These are phyloP conservation scores for Auriscalpium vulgare DNA, from an alignment of 768 basidiomycete genomes.

Conservation along the genomic window DNA sequence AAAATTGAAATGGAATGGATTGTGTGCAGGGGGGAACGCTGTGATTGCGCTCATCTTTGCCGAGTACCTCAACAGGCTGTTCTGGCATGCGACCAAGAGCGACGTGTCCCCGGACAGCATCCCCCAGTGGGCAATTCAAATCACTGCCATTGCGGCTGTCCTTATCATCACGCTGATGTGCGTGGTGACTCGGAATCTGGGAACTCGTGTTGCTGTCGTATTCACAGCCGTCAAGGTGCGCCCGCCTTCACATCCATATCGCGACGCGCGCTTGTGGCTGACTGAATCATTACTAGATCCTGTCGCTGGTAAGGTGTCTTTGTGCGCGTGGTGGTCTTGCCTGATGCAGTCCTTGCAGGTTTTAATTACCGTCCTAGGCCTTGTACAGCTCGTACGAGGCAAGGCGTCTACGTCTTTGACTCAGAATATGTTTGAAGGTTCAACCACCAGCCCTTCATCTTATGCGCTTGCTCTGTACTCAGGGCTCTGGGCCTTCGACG, in stretches of 20 bases:
- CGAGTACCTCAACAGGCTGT: slow-evolving; percentile 87
- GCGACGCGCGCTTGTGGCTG: too few relatives aligned
- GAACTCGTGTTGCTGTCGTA: slow-evolving; percentile 76
- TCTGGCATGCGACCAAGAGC: slow-evolving; percentile 67
- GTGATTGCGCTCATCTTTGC: slow-evolving; percentile 86
- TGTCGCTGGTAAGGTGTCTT: slow-evolving; percentile 47
- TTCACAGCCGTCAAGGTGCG: slow-evolving; percentile 81
- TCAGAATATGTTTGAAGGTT: slow-evolving; percentile 61
- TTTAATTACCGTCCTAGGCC: slow-evolving; percentile 68
- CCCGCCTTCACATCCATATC: background rate
- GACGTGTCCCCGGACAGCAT: slow-evolving; percentile 71
- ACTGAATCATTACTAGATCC: slow-evolving; percentile 33
- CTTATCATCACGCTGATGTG: slow-evolving; percentile 69
- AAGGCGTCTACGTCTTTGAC: slow-evolving; percentile 60
- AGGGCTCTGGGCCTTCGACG: slow-evolving; percentile 92
- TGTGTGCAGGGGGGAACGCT: slow-evolving; percentile 54
- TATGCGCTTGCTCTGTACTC: slow-evolving; percentile 95
- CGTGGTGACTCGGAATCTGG: slow-evolving; percentile 66
- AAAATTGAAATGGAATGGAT: background rate
- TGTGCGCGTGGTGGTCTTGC: too few relatives aligned
- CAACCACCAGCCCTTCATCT: slow-evolving; percentile 69
- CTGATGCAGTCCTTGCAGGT: slow-evolving; percentile 32
- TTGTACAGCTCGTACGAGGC: slow-evolving; percentile 69
- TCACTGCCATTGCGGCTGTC: slow-evolving; percentile 72
- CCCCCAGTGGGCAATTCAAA: slow-evolving; percentile 87